These are phyloP conservation scores for Geum urbanum DNA, from an alignment of 306 rosid genomes.

Conservation along the genomic window DNA sequence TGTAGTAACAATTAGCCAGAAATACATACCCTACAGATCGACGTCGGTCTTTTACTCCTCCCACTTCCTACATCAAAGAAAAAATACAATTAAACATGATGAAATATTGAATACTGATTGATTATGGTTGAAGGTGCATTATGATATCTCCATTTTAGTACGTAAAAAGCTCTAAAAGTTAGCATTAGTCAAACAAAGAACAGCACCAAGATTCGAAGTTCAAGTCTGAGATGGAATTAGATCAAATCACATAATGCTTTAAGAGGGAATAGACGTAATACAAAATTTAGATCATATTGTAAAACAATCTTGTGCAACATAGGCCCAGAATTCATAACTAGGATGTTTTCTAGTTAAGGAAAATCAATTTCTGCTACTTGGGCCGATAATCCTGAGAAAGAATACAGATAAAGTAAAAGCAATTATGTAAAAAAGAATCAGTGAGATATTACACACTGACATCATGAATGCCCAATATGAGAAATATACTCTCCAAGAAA, in stretches of 20 bases:
- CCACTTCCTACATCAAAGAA: conserved; percentile 42
- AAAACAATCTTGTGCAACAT: not conserved
- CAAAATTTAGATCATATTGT: not conserved
- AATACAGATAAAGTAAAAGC: not conserved
- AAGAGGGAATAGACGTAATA: not conserved
- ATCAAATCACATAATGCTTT: not conserved
- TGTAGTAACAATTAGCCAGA: conserved; percentile 9
- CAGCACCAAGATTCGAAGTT: not conserved
- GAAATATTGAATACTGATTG: not conserved
- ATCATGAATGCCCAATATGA: not conserved
- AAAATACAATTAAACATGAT: conserved; percentile 14
- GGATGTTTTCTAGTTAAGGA: not conserved
- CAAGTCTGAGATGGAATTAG: not conserved
- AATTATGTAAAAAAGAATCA: not conserved
- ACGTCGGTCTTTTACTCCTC: conserved; percentile 37
- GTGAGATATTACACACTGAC: not conserved
- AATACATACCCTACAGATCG: conserved; percentile 63
- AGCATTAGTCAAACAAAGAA: not conserved
- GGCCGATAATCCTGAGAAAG: not conserved
- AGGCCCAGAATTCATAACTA: not conserved
- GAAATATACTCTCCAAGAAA: not conserved
- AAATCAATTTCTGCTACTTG: not conserved
- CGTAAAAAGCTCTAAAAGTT: not conserved
- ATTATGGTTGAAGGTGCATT: not conserved
- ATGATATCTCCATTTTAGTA: not conserved